phyloP scores from a whole-genome alignment of 345 rosid species.

The Gossypium sturtianum region DNA sequence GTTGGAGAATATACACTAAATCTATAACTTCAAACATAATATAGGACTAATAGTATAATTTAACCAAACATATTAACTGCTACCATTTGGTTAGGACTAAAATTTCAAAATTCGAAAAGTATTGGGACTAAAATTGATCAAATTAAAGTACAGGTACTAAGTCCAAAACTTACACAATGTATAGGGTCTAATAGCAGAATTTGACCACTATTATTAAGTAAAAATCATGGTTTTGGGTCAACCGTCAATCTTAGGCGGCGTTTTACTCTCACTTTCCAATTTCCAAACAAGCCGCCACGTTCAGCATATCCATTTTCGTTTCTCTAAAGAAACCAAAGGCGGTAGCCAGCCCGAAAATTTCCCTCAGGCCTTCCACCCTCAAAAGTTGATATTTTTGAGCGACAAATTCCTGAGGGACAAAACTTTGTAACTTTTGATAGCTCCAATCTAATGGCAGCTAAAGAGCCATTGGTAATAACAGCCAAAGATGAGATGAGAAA shows the following conservation, averaged over 20 bases:
- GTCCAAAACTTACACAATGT: too few species aligned
- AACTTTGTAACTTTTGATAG: not conserved
- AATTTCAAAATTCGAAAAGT: too few species aligned
- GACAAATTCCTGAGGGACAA: not conserved
- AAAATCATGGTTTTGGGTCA: not conserved
- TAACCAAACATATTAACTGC: too few species aligned
- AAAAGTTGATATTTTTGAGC: not conserved
- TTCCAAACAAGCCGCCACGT: not conserved
- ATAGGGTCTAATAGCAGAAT: too few species aligned
- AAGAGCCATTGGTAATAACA: conserved; percentile 43
- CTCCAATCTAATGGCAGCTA: conserved; percentile 18
- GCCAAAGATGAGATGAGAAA: conserved; percentile 63
- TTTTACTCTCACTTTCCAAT: not conserved
- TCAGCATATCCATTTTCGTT: not conserved
- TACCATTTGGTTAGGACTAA: too few species aligned
- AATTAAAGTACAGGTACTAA: too few species aligned
- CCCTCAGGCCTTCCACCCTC: not conserved
- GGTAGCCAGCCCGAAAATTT: not conserved
- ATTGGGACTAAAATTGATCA: accelerated
- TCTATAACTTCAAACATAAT: too few species aligned
- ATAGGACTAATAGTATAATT: too few species aligned
- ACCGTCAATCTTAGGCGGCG: not conserved
- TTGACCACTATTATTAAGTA: too few species aligned
- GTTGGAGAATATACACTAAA: too few species aligned
- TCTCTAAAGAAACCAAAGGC: not conserved